Evolutionary conservation across 1,284 basidiomycete species (phyloP).

Genomic region (Marasmius oreades): DNA sequence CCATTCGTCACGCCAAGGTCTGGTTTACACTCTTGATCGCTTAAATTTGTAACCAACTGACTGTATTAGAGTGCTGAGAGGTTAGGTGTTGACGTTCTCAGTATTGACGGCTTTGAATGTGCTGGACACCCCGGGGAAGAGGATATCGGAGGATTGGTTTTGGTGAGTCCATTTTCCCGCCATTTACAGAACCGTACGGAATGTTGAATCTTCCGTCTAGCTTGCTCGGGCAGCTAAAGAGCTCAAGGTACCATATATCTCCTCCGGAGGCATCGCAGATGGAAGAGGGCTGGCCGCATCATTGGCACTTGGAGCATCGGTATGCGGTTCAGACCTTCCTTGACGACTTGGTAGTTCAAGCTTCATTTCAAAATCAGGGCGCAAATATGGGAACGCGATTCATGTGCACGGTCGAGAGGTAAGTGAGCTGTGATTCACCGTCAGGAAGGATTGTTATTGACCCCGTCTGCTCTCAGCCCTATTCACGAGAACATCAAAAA

Average conservation of each 20-base stretch:
- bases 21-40: constrained; percentile 6
- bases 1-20: constrained; percentile 82
- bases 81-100: constrained; percentile 81
- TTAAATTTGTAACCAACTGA: constrained; percentile 3
- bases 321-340: constrained; percentile 34
- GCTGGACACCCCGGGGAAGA: constrained; percentile 96
- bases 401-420: constrained; percentile 81
- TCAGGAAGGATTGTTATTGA: background rate
- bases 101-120: constrained; percentile 90
- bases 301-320: constrained; percentile 79
- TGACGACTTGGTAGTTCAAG: background rate
- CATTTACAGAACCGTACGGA: background rate
- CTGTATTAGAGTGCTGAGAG: constrained; percentile 61
- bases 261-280: constrained; percentile 86
- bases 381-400: constrained; percentile 91
- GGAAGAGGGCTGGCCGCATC: constrained; percentile 80
- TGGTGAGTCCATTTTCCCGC: constrained; percentile 45
- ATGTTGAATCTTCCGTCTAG: constrained; percentile 31
- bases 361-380: constrained; percentile 42
- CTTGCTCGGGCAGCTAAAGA: constrained; percentile 87
- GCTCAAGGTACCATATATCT: constrained; percentile 82
- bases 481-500: constrained; percentile 92
- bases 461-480: constrained; percentile 40
- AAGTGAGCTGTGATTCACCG: constrained; percentile 12
- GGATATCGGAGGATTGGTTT: constrained; percentile 87